Evolutionary conservation across 2,329 filamentous ascomycete species (phyloP), one percentile per base, ranked within the genome.

Genomic region (Clonostachys solani): DNA sequence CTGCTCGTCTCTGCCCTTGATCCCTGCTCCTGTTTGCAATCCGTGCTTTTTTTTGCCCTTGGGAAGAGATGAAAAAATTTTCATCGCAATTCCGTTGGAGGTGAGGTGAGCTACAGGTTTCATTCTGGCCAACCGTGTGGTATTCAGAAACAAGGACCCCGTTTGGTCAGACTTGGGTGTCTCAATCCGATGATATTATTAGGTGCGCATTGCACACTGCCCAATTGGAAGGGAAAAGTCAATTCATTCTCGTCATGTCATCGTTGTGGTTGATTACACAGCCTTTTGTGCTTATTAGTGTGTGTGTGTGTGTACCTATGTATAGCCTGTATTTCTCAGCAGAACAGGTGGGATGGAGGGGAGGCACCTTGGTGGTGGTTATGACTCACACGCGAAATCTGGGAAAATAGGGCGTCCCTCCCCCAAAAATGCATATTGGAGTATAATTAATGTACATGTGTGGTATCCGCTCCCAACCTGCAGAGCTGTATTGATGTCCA

Each of bases 401-500:
- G 44, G 45, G 35, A 43, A 41, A 40, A 46, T 15, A 49, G 40
- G 16, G 34, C 17, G 13, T 40, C 44, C n/a, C 17, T 10, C 35
- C 23, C 16, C 40, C 36, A 33, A 40, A 47, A 45, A 43, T 29
- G 23, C 16, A 23, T 44, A 42, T 10, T 29, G 23, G 23, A 29
- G 23, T 29, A 10, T 10, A 41, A 38, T 35, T 17, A 52, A 29
- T 29, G 23, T 29, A 9, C 23, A 29, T 8, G 23, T n/a, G n/a
- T n/a, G 47, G 51, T 51, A 50, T 51, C 38, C n/a, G 43, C 49
- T 52, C 49, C 51, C 51, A 52, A 52, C 36, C 15, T n/a, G 15
- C 36, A 38, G 48, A 46, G 46, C 49, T 51, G 51, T 52, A 48
- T 52, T 52, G 51, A 49, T 51, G 49, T 49, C 51, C 49, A 47